Evolutionary conservation across 2,329 filamentous ascomycete species (phyloP).

Genomic region (Tolypocladium amazonense): DNA sequence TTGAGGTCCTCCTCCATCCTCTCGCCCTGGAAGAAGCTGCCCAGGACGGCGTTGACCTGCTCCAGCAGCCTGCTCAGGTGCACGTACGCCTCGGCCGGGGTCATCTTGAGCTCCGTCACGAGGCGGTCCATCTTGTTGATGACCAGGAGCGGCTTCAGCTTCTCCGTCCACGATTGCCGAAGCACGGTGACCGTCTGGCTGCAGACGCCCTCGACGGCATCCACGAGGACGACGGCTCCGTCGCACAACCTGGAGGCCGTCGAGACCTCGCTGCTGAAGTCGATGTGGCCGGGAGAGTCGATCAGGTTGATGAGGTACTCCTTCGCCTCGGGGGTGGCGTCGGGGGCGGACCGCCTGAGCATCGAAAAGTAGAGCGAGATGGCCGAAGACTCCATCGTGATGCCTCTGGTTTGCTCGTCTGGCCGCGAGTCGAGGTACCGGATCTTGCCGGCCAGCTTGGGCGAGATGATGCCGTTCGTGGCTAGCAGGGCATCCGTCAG

Average conservation of each 20-base stretch:
- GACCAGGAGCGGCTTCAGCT: conserved; percentile 85
- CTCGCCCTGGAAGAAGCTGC: conserved; percentile 95
- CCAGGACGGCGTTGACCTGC: conserved; percentile 93
- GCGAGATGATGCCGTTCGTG: conserved; percentile 98
- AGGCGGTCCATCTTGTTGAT: conserved; percentile 98
- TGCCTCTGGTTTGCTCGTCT: conserved; percentile 90
- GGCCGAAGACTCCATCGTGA: conserved; percentile 99
- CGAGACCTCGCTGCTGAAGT: conserved; percentile 97
- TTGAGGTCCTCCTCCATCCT: conserved; percentile 97
- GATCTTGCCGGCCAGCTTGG: conserved; percentile 95
- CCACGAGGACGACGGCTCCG: conserved; percentile 86
- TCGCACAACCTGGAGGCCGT: conserved; percentile 92
- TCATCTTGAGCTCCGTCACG: conserved; percentile 91
- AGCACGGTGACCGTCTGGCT: conserved; percentile 97
- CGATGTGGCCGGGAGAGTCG: conserved; percentile 95
- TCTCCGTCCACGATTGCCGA: conserved; percentile 89
- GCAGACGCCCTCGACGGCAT: conserved; percentile 95
- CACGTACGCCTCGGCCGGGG: conserved; percentile 74
- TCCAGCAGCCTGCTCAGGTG: conserved; percentile 85
- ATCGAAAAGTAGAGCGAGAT: conserved; percentile 96
- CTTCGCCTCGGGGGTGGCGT: conserved; percentile 59
- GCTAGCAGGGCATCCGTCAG: conserved; percentile 92
- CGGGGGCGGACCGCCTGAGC: conserved; percentile 60
- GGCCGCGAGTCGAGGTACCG: conserved; percentile 93
- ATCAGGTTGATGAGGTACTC: conserved; percentile 97